phyloP scores from a whole-genome alignment of 2,329 filamentous ascomycete genomes.

The Monilinia vaccinii-corymbosi region DNA sequence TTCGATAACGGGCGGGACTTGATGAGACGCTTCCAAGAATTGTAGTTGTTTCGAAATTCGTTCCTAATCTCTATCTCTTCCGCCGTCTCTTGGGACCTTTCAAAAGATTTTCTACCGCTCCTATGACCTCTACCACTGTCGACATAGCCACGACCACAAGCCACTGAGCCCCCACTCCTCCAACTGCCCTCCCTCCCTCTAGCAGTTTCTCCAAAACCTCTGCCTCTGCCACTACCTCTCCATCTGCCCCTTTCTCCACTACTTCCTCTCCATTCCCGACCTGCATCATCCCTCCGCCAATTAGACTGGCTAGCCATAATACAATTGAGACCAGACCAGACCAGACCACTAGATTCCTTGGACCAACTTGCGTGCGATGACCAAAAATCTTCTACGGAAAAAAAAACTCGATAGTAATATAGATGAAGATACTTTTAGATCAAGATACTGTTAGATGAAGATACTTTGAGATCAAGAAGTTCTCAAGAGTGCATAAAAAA shows the following conservation, averaged over 20 bases:
- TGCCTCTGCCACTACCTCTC: not conserved
- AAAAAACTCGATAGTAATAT: not conserved
- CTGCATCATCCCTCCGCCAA: not conserved
- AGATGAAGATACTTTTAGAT: not conserved
- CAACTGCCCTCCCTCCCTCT: not conserved
- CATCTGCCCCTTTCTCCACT: not conserved
- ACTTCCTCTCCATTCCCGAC: not conserved
- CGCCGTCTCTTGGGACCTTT: conserved; percentile 11
- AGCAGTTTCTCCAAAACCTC: not conserved
- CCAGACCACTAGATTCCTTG: not conserved
- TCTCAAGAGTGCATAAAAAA: not conserved
- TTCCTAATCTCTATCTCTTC: conserved; percentile 10
- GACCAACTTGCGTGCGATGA: not conserved
- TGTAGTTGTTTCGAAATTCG: conserved; percentile 12
- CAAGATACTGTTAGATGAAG: no score
- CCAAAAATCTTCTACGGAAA: not conserved
- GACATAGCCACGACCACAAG: not conserved
- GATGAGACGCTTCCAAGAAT: conserved; percentile 15
- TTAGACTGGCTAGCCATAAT: not conserved
- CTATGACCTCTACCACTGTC: not conserved
- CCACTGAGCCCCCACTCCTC: not conserved
- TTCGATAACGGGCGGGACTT: conserved; percentile 9
- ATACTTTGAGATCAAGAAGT: no score
- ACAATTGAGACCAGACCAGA: no score
- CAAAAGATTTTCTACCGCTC: not conserved